Percentiles rank a stretch among this genome's conserved stretches.
phyloP scores from a whole-genome alignment of 768 basidiomycete genomes.

The Russula ochroleuca region DNA sequence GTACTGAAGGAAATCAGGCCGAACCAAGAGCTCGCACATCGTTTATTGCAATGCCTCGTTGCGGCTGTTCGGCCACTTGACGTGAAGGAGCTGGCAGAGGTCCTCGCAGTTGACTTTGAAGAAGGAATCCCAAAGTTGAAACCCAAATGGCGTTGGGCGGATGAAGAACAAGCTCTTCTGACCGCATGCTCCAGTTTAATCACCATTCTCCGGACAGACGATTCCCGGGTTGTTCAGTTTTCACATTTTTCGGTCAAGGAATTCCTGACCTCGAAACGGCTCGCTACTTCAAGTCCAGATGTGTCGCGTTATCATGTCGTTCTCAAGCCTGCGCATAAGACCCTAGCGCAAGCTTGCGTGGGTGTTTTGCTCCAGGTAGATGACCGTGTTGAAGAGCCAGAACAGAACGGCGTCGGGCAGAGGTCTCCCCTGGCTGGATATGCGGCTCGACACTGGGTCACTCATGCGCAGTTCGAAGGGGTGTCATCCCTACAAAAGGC shows the following conservation, averaged over 20 bases:
- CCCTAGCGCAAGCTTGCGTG: background rate
- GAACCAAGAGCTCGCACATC: background rate
- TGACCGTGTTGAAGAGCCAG: background rate
- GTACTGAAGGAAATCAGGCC: conserved; percentile 2
- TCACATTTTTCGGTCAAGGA: conserved; percentile 11
- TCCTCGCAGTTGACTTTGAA: conserved; percentile 4
- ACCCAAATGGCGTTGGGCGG: background rate
- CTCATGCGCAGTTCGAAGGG: background rate
- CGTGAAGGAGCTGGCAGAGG: conserved; percentile 6
- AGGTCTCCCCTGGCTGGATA: background rate
- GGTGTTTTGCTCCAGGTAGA: background rate
- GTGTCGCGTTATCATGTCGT: conserved; percentile 2
- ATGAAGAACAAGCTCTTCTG: conserved; percentile 3
- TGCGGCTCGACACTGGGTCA: background rate
- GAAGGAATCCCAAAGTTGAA: conserved; percentile 5
- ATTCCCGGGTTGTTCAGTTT: conserved; percentile 2
- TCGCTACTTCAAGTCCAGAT: background rate
- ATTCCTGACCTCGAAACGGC: background rate
- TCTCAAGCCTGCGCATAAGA: background rate
- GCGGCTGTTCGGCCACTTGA: conserved; percentile 3
- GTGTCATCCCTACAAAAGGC: background rate
- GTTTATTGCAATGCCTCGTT: conserved; percentile 12
- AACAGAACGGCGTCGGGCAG: too few species aligned
- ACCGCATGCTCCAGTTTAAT: background rate
- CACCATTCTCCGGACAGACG: background rate